Conservation (phyloP, 345 rosid genomes). For the Aegle marmelos region DNA sequence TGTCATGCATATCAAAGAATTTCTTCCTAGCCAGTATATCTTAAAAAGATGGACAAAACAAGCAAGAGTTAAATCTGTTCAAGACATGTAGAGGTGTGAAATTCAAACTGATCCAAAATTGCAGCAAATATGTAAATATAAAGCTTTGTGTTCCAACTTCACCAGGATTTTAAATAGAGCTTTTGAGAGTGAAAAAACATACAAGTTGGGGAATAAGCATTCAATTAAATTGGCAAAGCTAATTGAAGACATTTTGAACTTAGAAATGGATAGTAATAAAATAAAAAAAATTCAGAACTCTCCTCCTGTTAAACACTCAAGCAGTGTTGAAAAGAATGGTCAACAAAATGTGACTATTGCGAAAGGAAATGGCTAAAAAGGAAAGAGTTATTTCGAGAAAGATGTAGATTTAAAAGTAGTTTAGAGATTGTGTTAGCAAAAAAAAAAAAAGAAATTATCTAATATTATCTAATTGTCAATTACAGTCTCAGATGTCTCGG, state of each 20-base stretch:
- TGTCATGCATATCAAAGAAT: no score
- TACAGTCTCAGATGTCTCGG: neutral
- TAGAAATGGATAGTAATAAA: neutral
- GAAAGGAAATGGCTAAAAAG: neutral
- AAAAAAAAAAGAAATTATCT: no score
- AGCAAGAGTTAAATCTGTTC: no score
- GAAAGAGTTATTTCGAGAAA: neutral
- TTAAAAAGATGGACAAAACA: no score
- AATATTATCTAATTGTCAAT: neutral
- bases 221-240: neutral
- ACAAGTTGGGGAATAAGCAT: neutral
- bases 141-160: neutral
- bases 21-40: no score
- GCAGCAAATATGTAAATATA: no score
- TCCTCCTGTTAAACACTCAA: neutral
- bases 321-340: neutral
- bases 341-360: neutral
- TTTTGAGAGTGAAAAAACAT: neutral
- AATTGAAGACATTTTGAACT: neutral
- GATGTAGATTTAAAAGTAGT: neutral
- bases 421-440: neutral
- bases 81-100: no score
- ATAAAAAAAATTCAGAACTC: neutral
- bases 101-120: no score
- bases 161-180: neutral